A percentile compares a stretch with the other conserved stretches of the same genome.
These are phyloP conservation scores for Paspalum notatum DNA, from an alignment of 176 grass and related monocot species.

Conservation along the genomic window DNA sequence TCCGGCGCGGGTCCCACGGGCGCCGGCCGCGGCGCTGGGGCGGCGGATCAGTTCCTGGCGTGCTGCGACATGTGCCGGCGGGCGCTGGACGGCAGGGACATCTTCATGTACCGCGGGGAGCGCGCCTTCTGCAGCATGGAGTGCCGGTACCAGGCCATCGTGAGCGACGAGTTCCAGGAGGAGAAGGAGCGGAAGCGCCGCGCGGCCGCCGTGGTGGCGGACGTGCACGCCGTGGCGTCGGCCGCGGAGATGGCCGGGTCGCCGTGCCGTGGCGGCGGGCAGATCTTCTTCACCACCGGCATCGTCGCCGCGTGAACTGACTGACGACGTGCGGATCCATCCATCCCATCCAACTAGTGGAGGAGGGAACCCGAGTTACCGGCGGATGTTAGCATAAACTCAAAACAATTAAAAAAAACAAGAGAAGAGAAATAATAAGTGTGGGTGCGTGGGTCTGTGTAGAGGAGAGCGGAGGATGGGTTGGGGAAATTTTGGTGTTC, in stretches of 20 bases:
- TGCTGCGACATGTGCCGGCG: constrained; percentile 71
- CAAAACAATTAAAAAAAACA: not conserved
- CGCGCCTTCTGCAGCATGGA: constrained; percentile 97
- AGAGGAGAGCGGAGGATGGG: not conserved
- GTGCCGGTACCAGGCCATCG: constrained; percentile 82
- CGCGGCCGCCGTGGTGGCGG: not conserved
- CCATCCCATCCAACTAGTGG: not conserved
- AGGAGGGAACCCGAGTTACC: too few species aligned
- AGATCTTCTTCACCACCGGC: constrained; percentile 81
- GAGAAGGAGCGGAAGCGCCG: constrained; percentile 58
- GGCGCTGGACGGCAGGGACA: constrained; percentile 77
- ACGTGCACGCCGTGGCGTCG: not conserved
- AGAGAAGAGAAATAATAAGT: not conserved
- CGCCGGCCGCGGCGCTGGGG: not conserved
- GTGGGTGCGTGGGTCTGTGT: constrained; percentile 4
- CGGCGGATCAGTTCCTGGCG: constrained; percentile 44
- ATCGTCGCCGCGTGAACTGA: constrained; percentile 58
- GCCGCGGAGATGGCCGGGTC: constrained; percentile 46
- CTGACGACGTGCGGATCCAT: not conserved
- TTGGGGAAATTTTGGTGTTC: constrained; percentile 27
- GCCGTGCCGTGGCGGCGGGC: constrained; percentile 53
- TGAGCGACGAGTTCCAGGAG: constrained; percentile 71
- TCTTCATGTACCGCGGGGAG: constrained; percentile 94
- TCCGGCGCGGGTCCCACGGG: too few species aligned
- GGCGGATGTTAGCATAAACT: constrained; percentile 41